These are phyloP conservation scores for Phaeophleospora eucalypticola DNA, from an alignment of 2,329 filamentous ascomycete species.

Conservation along the genomic window DNA sequence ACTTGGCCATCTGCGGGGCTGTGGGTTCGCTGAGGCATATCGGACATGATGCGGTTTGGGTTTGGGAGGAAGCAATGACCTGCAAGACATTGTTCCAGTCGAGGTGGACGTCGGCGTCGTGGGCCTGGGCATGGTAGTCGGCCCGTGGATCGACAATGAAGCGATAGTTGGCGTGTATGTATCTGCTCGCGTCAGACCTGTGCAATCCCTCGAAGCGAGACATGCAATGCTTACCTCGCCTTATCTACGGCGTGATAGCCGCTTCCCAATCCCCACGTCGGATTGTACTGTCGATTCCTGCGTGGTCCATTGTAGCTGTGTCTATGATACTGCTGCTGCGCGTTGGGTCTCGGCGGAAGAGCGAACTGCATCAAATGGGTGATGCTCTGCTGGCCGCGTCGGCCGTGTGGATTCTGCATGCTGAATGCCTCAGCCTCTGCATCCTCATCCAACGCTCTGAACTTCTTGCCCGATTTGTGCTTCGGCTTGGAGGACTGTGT, in stretches of 20 bases:
- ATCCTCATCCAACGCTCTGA: conserved; percentile 71
- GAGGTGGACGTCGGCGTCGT: conserved; percentile 81
- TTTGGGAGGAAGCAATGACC: conserved; percentile 83
- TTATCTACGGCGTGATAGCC: conserved; percentile 90
- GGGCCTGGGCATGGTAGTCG: conserved; percentile 73
- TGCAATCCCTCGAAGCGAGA: background rate
- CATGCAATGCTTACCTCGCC: conserved; percentile 57
- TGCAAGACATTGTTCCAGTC: conserved; percentile 91
- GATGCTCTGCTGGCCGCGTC: conserved; percentile 93
- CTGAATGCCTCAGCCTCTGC: conserved; percentile 64
- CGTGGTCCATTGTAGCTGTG: conserved; percentile 38
- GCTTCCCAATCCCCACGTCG: conserved; percentile 79
- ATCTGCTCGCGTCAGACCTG: conserved; percentile 47
- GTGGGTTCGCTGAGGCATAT: conserved; percentile 92
- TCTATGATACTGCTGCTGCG: conserved; percentile 50
- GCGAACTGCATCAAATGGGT: conserved; percentile 94
- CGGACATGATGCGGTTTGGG: conserved; percentile 82
- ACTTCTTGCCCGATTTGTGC: conserved; percentile 76
- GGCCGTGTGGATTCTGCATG: conserved; percentile 44
- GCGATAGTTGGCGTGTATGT: conserved; percentile 93
- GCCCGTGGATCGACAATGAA: conserved; percentile 86
- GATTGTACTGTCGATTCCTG: conserved; percentile 57
- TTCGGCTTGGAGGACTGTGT: conserved; percentile 73
- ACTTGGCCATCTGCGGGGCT: conserved; percentile 93
- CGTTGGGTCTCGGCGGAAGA: conserved; percentile 64